Percentiles rank a stretch among this genome's conserved stretches.
phyloP scores from a whole-genome alignment of 495 filamentous ascomycete species.

The Apodospora peruviana region DNA sequence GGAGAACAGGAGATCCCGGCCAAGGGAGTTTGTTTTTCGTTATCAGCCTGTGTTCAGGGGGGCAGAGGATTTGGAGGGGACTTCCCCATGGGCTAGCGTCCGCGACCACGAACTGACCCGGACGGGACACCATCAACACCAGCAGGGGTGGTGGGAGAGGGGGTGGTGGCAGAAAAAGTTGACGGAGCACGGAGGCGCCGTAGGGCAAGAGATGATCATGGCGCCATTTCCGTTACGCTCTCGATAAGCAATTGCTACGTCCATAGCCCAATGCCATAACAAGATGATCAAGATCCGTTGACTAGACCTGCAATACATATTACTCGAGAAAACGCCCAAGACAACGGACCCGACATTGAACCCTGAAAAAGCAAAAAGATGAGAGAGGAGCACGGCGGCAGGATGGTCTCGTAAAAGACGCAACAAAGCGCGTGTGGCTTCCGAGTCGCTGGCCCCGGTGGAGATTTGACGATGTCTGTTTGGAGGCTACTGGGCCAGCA shows the following conservation, averaged over 20 bases:
- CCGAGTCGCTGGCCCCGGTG: neutral
- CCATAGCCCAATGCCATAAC: too few relatives aligned
- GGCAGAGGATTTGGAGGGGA: neutral
- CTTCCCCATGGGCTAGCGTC: neutral
- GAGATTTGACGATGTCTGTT: neutral
- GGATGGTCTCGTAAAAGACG: too few relatives aligned
- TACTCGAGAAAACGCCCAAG: neutral
- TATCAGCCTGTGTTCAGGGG: constrained; percentile 4
- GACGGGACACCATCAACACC: neutral
- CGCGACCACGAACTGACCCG: neutral
- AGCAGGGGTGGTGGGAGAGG: too few relatives aligned
- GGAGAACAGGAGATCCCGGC: neutral
- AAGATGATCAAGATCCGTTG: too few relatives aligned
- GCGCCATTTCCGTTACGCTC: too few relatives aligned
- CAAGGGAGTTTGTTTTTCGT: constrained; percentile 1
- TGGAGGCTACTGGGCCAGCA: neutral
- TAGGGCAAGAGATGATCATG: too few relatives aligned
- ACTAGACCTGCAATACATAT: neutral
- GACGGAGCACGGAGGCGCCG: neutral
- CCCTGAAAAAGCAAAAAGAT: too few relatives aligned
- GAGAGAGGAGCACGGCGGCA: too few relatives aligned
- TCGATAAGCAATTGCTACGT: too few relatives aligned
- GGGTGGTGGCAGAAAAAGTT: neutral
- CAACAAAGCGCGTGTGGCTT: neutral
- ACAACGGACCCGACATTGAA: neutral